Base-by-base conservation (phyloP, 139 green algal genomes). In the Gonium pectorale region DNA sequence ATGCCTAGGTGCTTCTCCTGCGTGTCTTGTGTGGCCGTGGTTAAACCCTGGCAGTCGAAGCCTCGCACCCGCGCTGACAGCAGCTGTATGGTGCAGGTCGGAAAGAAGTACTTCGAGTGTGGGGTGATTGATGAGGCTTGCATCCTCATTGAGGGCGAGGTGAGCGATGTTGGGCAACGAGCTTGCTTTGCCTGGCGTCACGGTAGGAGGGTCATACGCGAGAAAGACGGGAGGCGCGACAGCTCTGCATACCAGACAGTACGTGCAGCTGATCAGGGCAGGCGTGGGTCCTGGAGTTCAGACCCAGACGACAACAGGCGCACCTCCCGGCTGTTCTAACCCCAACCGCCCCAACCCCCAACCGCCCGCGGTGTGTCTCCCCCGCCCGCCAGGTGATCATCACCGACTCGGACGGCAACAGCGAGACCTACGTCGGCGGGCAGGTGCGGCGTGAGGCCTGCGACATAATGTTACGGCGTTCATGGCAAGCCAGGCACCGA, bases 41-140 rank as follows among this genome's bases (percentile, higher is more conserved):
- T 63, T 63, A 7, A 19, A 7, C n/a, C 5, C 9, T 22, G 21
- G 5, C 21, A 5, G 5, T 22, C 17, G 54, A 31, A 31, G 54
- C 17, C 15, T 59, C 49, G 13, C 17, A 59, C 17, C 49, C 49
- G 15, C 17, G 49, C 49, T 59, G 15, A 59, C 13, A 59, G 13
- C 49, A 13, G 13, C 27, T 56, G n/a, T n/a, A n/a, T n/a, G n/a
- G n/a, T 52, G 24, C 67, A 75, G 67, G 37, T 51, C 3, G 70
- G 70, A n/a, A 79, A 44, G 70, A 79, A 79, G 46, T 79, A 66
- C 70, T 79, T 79, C 33, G 70, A 79, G 46, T 79, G 70, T 19
- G 70, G 70, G 3, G 31, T 79, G 17, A 66, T 79, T 15, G 70
- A 79, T 19, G 70, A 79, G 33, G 33, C 46, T 15, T 79, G 70